Percentiles rank a stretch among this genome's conserved stretches.
Evolutionary conservation across 1,284 basidiomycete genomes (phyloP).

Genomic region (Ceratobasidium sp.): DNA sequence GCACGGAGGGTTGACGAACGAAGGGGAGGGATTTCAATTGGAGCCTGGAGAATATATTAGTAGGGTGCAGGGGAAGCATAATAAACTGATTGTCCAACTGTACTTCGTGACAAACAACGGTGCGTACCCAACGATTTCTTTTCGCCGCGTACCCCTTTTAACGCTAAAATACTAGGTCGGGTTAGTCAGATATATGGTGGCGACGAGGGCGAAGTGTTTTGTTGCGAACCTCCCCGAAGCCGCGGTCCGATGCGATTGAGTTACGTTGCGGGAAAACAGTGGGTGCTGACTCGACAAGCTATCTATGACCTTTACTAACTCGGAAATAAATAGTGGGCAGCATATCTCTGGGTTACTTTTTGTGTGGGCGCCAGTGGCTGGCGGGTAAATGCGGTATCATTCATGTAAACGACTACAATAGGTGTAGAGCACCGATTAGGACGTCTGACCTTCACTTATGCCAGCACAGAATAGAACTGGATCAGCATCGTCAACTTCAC

Average conservation of each 20-base stretch:
- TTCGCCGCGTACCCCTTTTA: background rate
- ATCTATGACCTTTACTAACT: no score
- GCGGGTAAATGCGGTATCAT: no score
- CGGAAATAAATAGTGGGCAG: background rate
- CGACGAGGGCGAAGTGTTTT: background rate
- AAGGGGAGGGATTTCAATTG: background rate
- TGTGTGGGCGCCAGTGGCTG: constrained; percentile 6
- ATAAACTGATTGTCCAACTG: background rate
- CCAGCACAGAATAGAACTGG: no score
- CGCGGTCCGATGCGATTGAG: background rate
- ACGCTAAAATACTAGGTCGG: background rate
- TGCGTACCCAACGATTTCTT: background rate
- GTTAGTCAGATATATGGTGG: background rate
- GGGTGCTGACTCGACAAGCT: no score
- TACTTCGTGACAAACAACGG: constrained; percentile 4
- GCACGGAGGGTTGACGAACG: constrained; percentile 5
- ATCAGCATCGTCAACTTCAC: no score
- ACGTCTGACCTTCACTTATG: no score
- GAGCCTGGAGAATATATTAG: background rate
- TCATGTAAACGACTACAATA: no score
- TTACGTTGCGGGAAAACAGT: background rate
- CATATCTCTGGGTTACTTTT: background rate
- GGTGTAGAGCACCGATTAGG: no score
- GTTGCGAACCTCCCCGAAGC: background rate
- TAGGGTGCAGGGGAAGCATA: background rate